Conservation (phyloP, 1,139 yeast species). For the Suhomyces ambrosiae region DNA sequence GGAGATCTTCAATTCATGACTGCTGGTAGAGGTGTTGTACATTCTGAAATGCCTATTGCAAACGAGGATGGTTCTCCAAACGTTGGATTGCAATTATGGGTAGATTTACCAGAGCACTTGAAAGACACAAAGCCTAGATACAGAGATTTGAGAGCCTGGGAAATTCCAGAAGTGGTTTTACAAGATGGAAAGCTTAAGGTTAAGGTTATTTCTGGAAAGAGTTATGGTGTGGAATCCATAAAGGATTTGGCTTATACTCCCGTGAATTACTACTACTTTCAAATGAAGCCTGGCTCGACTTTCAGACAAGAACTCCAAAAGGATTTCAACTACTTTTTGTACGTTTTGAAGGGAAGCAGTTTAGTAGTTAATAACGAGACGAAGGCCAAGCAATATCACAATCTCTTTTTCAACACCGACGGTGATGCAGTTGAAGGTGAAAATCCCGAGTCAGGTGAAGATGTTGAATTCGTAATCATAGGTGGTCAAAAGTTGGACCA, state of each 20-base stretch:
- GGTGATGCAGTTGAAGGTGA: slow-evolving; percentile 59
- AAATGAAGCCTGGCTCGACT: slow-evolving; percentile 66
- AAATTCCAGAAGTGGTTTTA: slow-evolving; percentile 63
- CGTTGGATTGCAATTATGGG: slow-evolving; percentile 88
- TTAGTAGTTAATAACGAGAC: slow-evolving; percentile 49
- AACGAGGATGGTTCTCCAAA: slow-evolving; percentile 58
- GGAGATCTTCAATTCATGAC: slow-evolving; percentile 96
- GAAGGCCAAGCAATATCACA: slow-evolving; percentile 48
- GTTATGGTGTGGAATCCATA: slow-evolving; percentile 73
- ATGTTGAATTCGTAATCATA: slow-evolving; percentile 62
- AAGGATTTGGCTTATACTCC: slow-evolving; percentile 86
- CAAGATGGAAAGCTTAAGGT: slow-evolving; percentile 71
- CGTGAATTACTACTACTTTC: slow-evolving; percentile 71
- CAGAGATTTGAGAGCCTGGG: slow-evolving; percentile 71
- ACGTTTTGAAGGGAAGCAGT: slow-evolving; percentile 64
- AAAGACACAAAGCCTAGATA: slow-evolving; percentile 77
- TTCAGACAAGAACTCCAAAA: slow-evolving; percentile 63
- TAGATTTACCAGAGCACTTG: slow-evolving; percentile 73
- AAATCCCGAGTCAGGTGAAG: slow-evolving; percentile 22
- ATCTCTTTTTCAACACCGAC: slow-evolving; percentile 66
- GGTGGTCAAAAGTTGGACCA: slow-evolving; percentile 83
- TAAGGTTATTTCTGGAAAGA: slow-evolving; percentile 75
- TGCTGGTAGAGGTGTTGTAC: slow-evolving; percentile 88
- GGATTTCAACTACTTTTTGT: slow-evolving; percentile 73
- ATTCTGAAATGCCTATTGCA: slow-evolving; percentile 82